Base-by-base conservation (phyloP, 805 yeast species). In the Hanseniaspora osmophila region DNA sequence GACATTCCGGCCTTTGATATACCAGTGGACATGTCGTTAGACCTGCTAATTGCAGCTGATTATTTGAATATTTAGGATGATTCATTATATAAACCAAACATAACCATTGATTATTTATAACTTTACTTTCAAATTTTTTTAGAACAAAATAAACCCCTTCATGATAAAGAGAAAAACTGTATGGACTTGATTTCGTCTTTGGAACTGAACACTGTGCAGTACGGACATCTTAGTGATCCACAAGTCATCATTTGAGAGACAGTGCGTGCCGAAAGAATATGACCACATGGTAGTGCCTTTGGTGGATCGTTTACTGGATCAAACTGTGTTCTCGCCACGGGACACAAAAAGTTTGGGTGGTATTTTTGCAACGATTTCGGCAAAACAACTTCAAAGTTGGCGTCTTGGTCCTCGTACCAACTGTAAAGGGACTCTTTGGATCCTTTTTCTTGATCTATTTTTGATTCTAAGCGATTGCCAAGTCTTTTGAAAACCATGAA, bases 21-120 rank as follows among this genome's bases (percentile, higher is more conserved):
- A 2, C 96, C 97, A 1, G 88, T 96, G 0, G 96, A 86, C 52
- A 74, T 90, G 76, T 95, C 97, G 0, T 66, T 90, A 49, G 97
- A 92, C 58, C 65, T 90, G 52, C 63, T 92, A 40, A 90, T 92
- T 33, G 95, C 95, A 22, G 95, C 97, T 1, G 98, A 92, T 59
- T 90, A 76, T 59, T 50, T 62, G 44, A 52, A 55, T 51, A 53
- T 62, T 45, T 55, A 50, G 27, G 27, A 7, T 22, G 7, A 46
- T 32, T 30, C 9, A 17, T 6, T 40, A 37, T 15, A 16, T 27
- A 16, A 7, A 22, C 27, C 6, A 22, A 22, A 22, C 4, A 22
- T 7, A 22, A 22, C 4, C 27, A 22, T 22, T 22, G 27, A 22
- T 22, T 5, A 5, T 7, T 5, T 22, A 22, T 5, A 22, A 4